These are phyloP conservation scores for Lentinula aciculospora DNA, from an alignment of 768 basidiomycete genomes.

Conservation along the genomic window DNA sequence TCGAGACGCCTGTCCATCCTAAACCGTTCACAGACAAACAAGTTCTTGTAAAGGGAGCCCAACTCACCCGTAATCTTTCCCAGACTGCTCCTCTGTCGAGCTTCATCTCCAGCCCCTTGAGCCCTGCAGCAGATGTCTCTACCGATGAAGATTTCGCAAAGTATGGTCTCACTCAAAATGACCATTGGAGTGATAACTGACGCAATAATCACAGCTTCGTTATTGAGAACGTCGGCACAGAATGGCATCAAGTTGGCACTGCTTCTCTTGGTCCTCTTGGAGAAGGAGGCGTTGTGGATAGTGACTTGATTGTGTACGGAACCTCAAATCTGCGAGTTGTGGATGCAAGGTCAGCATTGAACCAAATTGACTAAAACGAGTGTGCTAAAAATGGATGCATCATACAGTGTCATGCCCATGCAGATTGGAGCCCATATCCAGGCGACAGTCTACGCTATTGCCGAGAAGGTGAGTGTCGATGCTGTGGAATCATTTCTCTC, in stretches of 20 bases:
- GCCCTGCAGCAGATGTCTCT: not conserved
- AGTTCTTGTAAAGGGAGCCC: not conserved
- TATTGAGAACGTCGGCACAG: slow-evolving; percentile 10
- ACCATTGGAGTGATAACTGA: not conserved
- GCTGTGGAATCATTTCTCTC: no score
- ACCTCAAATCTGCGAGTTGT: slow-evolving; percentile 46
- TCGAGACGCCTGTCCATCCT: not conserved
- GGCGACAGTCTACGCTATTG: slow-evolving; percentile 3
- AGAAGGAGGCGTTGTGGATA: slow-evolving; percentile 41
- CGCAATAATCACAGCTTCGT: not conserved
- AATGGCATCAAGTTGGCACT: slow-evolving; percentile 41
- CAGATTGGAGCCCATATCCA: slow-evolving; percentile 23
- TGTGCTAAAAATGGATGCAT: not conserved
- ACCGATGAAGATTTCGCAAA: not conserved
- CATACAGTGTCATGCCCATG: slow-evolving; percentile 30
- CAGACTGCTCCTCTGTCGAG: not conserved
- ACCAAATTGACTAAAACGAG: not conserved
- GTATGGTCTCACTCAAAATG: not conserved
- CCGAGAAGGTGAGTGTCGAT: not conserved
- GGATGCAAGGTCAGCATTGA: slow-evolving; percentile 32
- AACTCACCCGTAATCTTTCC: not conserved
- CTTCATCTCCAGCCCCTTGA: not conserved
- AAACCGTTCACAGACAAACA: not conserved
- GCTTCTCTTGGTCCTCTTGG: slow-evolving; percentile 32
- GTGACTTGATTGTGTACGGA: slow-evolving; percentile 40